These are phyloP conservation scores for Tetracladium setigerum DNA, from an alignment of 495 filamentous ascomycete genomes.

Conservation along the genomic window DNA sequence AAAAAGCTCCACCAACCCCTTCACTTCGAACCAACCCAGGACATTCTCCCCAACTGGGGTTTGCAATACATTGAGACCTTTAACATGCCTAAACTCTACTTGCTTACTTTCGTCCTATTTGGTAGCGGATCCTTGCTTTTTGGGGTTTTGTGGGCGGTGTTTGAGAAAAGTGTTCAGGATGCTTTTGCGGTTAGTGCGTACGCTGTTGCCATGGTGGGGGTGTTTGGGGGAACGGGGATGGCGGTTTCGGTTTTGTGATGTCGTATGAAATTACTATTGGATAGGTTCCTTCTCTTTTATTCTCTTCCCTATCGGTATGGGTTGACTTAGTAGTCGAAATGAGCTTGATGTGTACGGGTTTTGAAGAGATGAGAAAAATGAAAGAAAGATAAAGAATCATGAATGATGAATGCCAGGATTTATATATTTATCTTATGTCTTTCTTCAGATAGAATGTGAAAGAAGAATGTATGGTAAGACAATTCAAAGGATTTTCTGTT, in stretches of 20 bases:
- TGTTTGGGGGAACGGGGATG: slow-evolving; percentile 28
- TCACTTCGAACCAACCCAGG: not conserved
- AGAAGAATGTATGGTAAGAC: too few relatives aligned
- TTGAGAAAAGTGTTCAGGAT: slow-evolving; percentile 30
- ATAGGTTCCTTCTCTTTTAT: too few relatives aligned
- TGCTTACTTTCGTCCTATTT: slow-evolving; percentile 21
- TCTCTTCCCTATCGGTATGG: too few relatives aligned
- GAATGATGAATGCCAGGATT: too few relatives aligned
- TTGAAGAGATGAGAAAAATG: too few relatives aligned
- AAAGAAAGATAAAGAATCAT: too few relatives aligned
- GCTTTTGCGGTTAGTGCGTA: slow-evolving; percentile 34
- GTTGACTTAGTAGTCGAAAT: too few relatives aligned
- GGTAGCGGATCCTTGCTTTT: slow-evolving; percentile 27
- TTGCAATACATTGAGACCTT: slow-evolving; percentile 35
- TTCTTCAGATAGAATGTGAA: too few relatives aligned
- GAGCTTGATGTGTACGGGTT: too few relatives aligned
- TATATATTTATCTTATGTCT: too few relatives aligned
- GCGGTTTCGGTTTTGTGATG: slow-evolving; percentile 17
- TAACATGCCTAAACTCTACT: slow-evolving; percentile 28
- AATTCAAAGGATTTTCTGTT: too few relatives aligned
- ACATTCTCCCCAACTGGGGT: slow-evolving; percentile 30
- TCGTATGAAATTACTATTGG: too few relatives aligned
- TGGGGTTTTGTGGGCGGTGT: slow-evolving; percentile 26
- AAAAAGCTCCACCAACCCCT: slow-evolving; percentile 20
- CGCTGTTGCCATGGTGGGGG: slow-evolving; percentile 21